Evolutionary conservation across 2,329 filamentous ascomycete genomes (phyloP).

Genomic region (Chaetomium globosum): DNA sequence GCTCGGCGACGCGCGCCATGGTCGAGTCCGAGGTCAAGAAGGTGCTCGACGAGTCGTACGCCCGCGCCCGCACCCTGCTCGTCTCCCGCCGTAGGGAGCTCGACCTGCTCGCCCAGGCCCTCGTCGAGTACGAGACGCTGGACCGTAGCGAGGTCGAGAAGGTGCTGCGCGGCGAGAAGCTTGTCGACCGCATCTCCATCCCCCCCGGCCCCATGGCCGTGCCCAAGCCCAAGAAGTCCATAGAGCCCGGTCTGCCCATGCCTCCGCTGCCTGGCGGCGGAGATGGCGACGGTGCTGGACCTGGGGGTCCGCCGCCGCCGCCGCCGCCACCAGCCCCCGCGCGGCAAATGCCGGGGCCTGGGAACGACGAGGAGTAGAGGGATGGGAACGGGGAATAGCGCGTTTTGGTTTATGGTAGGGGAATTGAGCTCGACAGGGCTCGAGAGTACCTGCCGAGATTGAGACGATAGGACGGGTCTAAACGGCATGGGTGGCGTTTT

Average conservation of each 20-base stretch:
- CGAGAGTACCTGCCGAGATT: conserved; percentile 21
- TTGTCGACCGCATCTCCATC: conserved; percentile 68
- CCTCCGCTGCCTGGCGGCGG: conserved; percentile 30
- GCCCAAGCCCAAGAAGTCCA: conserved; percentile 48
- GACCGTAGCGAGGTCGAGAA: conserved; percentile 86
- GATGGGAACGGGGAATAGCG: conserved; percentile 5
- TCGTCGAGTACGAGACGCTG: conserved; percentile 93
- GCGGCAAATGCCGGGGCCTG: conserved; percentile 7
- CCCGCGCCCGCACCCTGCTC: conserved; percentile 72
- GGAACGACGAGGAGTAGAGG: not conserved
- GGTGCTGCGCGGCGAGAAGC: conserved; percentile 82
- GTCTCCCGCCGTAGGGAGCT: conserved; percentile 78
- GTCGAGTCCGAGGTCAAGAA: conserved; percentile 89
- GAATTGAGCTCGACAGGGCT: not conserved
- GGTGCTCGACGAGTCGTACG: conserved; percentile 78
- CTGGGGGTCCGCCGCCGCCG: conserved; percentile 42
- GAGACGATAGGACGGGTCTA: conserved; percentile 24
- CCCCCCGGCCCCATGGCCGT: conserved; percentile 67
- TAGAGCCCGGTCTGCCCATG: conserved; percentile 33
- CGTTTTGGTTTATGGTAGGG: conserved; percentile 4
- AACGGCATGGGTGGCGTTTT: conserved; percentile 32
- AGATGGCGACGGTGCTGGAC: conserved; percentile 23
- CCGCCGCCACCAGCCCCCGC: conserved; percentile 41
- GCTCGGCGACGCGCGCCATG: conserved; percentile 79
- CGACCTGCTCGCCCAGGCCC: conserved; percentile 81